These are phyloP conservation scores for Fragilaria crotonensis DNA, from an alignment of 108 stramenopile species.

Conservation along the genomic window DNA sequence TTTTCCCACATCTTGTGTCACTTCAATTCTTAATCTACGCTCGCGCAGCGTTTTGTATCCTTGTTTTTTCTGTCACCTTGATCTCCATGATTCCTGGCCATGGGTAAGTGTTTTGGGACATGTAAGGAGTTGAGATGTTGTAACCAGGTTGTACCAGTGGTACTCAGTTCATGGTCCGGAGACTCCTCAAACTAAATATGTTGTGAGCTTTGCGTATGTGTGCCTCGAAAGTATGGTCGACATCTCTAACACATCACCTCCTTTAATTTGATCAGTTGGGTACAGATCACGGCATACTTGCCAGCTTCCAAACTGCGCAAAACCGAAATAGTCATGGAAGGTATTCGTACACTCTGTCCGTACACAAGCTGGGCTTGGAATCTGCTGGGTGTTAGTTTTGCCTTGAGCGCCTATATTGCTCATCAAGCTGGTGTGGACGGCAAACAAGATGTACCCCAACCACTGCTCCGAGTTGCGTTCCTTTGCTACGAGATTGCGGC, in stretches of 20 bases:
- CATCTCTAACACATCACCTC: neutral
- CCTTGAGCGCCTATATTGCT: neutral
- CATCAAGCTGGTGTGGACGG: neutral
- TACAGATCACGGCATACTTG: constrained; percentile 1
- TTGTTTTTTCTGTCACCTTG: neutral
- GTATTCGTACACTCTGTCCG: constrained; percentile 40
- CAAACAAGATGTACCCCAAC: constrained; percentile 8
- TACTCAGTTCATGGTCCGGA: neutral
- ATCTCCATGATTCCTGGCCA: neutral
- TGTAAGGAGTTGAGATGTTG: neutral
- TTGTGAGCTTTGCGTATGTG: neutral
- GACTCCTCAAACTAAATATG: neutral
- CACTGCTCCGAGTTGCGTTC: constrained; percentile 44
- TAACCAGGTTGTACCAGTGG: neutral
- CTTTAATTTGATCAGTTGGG: neutral
- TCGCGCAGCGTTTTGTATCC: neutral
- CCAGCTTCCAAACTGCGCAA: constrained; percentile 16
- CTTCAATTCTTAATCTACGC: constrained; percentile 35
- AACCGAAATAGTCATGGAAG: constrained; percentile 11
- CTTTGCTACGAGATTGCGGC: constrained; percentile 56
- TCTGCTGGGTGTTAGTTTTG: constrained; percentile 34
- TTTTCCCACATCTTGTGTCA: constrained; percentile 42
- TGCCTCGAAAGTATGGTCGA: neutral
- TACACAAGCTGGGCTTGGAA: constrained; percentile 74
- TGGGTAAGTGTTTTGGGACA: neutral